Evolutionary conservation across 495 filamentous ascomycete genomes (phyloP).

Genomic region (Ramalina intermedia): DNA sequence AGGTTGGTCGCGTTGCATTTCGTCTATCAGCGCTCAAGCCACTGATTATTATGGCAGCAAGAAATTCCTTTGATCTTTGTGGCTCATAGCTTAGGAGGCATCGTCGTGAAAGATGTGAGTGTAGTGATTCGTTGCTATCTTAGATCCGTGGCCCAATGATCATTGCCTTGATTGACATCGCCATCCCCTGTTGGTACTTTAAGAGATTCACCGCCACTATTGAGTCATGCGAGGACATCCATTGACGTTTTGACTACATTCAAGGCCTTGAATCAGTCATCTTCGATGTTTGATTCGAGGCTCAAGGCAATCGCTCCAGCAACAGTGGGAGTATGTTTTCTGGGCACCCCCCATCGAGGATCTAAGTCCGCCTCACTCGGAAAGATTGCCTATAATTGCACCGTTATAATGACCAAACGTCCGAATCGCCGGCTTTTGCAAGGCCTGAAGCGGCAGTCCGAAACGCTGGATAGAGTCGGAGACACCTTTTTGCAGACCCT

Average conservation of each 20-base stretch:
- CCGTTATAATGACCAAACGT: neutral
- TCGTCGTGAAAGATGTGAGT: conserved; percentile 6
- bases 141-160: conserved; percentile 39
- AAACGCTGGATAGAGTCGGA: conserved; percentile 2
- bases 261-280: neutral
- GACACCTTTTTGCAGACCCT: neutral
- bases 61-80: conserved; percentile 13
- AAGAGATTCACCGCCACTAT: neutral
- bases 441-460: conserved; percentile 1
- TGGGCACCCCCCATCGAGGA: conserved; percentile 23
- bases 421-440: conserved; percentile 1
- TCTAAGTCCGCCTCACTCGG: conserved; percentile 8
- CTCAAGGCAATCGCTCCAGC: conserved; percentile 69
- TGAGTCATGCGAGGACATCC: too few relatives aligned
- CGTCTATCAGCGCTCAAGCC: too few relatives aligned
- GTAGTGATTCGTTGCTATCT: conserved; percentile 36
- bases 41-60: too few relatives aligned
- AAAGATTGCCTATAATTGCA: neutral
- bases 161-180: conserved; percentile 48
- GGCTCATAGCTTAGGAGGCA: conserved; percentile 15
- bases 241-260: too few relatives aligned
- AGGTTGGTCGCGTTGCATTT: too few relatives aligned
- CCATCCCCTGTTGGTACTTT: conserved; percentile 47
- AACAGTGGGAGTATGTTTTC: conserved; percentile 15
- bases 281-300: conserved; percentile 36